Evolutionary conservation across 2,329 filamentous ascomycete species (phyloP).

Genomic region (Hysterium pulicare): DNA sequence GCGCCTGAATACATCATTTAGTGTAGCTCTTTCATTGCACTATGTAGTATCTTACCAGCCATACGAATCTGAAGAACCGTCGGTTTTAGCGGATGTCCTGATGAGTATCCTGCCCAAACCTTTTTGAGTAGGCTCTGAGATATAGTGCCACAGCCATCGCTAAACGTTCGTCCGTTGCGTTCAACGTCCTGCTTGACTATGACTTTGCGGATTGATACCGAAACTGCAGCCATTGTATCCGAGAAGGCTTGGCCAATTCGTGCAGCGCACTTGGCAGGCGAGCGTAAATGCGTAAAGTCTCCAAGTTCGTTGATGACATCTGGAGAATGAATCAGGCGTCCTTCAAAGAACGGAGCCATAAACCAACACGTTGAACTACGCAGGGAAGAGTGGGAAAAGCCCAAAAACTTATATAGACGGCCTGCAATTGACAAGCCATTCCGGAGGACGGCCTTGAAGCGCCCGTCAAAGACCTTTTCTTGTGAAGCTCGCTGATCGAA

Average conservation of each 20-base stretch:
- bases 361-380: constrained; percentile 31
- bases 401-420: constrained; percentile 28
- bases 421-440: constrained; percentile 50
- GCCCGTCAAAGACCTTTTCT: constrained; percentile 41
- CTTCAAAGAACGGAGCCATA: constrained; percentile 26
- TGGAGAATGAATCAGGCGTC: constrained; percentile 2
- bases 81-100: constrained; percentile 46
- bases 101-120: constrained; percentile 58
- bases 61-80: constrained; percentile 72
- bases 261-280: constrained; percentile 57
- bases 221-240: constrained; percentile 69
- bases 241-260: constrained; percentile 70
- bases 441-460: constrained; percentile 58
- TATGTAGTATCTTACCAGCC: constrained; percentile 45
- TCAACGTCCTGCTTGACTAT: constrained; percentile 51
- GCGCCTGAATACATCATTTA: constrained; percentile 43
- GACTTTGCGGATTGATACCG: constrained; percentile 24
- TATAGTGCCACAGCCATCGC: constrained; percentile 75
- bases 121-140: constrained; percentile 57
- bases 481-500: constrained; percentile 48
- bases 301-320: constrained; percentile 25
- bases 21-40: not conserved
- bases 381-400: constrained; percentile 28
- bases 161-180: constrained; percentile 62
- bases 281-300: constrained; percentile 47